Evolutionary conservation across 345 rosid species (phyloP), one percentile per base, ranked within the genome.

Genomic region (Heritiera fomes): DNA sequence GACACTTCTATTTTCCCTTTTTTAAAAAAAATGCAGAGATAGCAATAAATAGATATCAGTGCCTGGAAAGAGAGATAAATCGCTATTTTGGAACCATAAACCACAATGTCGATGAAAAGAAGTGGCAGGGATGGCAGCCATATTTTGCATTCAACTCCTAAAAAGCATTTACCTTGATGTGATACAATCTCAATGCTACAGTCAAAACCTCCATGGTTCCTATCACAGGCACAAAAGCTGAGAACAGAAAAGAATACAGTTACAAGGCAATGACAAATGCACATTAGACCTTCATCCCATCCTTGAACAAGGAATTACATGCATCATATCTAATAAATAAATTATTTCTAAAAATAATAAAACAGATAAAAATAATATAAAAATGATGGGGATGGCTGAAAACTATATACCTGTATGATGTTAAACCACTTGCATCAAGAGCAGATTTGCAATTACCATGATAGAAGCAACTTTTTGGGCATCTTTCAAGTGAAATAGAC

Each of bases 191-290:
- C 97, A 65, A 89, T 69, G 80, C 97, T 87, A 77, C 97, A 95
- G 84, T 95, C 99, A 87, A 95, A 91, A 65, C 98, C 99, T 83
- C 99, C 99, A 77, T 95, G 98, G 46, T 86, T 89, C 74, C 93
- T 88, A 79, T 93, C 97, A 79, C 99, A 95, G 74, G 94, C 83
- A 76, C 97, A 95, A 83, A 85, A 93, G 87, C 98, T 95, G 92
- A 80, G 79, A 86, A 81, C 75, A 85, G 64, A 80, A 84, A 73
- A 79, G 20, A 38, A 52, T 23, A 77, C 56, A 75, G 43, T 77
- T 45, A 64, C 67, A 76, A 60, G 53, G 71, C 20, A 68, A 53
- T 52, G 59, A 59, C 1, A 41, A 66, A 58, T 76, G 77, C 79
- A 59, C 7, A 49, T 55, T 71, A 77, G 61, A 77, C 69, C 28